A percentile compares a stretch with the other conserved stretches of the same genome.
phyloP scores from a whole-genome alignment of 257 asterid genomes.

The Fraxinus anomala region DNA sequence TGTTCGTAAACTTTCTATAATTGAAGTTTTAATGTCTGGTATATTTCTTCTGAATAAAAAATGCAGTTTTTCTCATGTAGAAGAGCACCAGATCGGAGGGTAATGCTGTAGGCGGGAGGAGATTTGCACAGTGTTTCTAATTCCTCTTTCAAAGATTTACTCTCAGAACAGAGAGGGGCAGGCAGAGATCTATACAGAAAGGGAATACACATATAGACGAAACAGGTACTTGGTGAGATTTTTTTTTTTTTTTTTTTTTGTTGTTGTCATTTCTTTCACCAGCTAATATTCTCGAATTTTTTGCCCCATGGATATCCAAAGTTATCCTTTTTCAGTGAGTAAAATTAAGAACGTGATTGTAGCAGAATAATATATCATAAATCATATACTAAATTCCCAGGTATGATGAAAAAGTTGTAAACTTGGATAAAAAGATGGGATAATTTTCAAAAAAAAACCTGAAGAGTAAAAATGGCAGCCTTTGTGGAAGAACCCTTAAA shows the following conservation, averaged over 20 bases:
- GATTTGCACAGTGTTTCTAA: too few species aligned
- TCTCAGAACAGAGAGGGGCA: not conserved
- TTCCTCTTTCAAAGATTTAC: too few species aligned
- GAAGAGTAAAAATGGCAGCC: constrained; percentile 30
- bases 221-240: not conserved
- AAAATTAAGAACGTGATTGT: too few species aligned
- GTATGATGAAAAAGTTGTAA: not conserved
- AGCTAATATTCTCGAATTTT: too few species aligned
- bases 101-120: not conserved
- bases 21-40: too few species aligned
- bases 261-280: not conserved
- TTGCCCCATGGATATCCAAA: too few species aligned
- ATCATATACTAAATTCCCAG: not conserved
- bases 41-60: too few species aligned
- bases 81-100: not conserved
- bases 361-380: not conserved
- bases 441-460: constrained; percentile 37
- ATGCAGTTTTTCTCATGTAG: not conserved
- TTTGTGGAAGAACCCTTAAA: constrained; percentile 33
- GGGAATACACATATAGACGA: not conserved
- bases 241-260: not conserved
- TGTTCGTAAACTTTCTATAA: too few species aligned
- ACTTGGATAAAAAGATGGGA: not conserved
- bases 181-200: not conserved
- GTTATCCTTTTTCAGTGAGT: too few species aligned